These are phyloP conservation scores for Fomitiporia mediterranea DNA, from an alignment of 1,284 basidiomycete genomes.

Conservation along the genomic window DNA sequence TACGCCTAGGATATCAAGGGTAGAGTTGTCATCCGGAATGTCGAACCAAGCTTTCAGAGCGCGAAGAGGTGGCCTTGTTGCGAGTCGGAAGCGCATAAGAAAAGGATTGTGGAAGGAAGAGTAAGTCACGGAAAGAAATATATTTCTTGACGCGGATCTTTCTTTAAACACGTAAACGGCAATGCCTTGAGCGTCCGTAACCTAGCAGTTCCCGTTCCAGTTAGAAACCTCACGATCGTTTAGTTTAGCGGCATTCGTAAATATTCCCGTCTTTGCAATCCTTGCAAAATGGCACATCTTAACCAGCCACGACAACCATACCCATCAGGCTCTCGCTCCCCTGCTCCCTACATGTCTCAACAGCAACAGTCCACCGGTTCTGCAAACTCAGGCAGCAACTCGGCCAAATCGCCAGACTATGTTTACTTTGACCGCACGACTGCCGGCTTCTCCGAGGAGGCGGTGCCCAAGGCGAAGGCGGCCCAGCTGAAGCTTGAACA, in stretches of 20 bases:
- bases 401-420: slow-evolving; percentile 59
- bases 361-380: slow-evolving; percentile 26
- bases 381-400: slow-evolving; percentile 21
- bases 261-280: neutral
- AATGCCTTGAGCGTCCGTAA: neutral
- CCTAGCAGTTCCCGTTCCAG: neutral
- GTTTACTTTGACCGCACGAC: slow-evolving; percentile 95
- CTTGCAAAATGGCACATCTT: slow-evolving; percentile 17
- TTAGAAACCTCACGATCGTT: neutral
- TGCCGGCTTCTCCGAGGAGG: slow-evolving; percentile 79
- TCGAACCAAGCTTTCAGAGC: slow-evolving; percentile 19
- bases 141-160: neutral
- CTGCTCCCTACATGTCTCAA: slow-evolving; percentile 21
- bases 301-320: slow-evolving; percentile 19
- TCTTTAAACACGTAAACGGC: neutral
- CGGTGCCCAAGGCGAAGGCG: slow-evolving; percentile 88
- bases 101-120: neutral
- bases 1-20: slow-evolving; percentile 1
- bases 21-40: slow-evolving; percentile 1
- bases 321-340: slow-evolving; percentile 12
- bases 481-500: slow-evolving; percentile 98
- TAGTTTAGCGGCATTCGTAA: slow-evolving; percentile 4
- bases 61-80: slow-evolving; percentile 16
- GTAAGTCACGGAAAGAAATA: neutral
- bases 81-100: slow-evolving; percentile 18